phyloP scores from a whole-genome alignment of 2,329 filamentous ascomycete species.

The Alternaria arbusti region DNA sequence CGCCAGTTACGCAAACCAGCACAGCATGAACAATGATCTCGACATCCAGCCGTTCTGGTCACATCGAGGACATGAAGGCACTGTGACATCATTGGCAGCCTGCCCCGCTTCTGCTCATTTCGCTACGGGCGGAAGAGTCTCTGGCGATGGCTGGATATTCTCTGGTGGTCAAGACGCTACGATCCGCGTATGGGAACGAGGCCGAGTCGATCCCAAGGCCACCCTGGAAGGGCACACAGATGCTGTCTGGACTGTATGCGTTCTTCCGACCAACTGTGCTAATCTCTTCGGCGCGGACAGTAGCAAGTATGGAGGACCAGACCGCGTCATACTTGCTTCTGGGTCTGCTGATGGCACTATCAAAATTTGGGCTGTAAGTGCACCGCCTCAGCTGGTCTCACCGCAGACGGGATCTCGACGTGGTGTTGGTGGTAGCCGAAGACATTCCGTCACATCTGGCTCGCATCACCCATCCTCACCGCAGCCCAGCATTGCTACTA shows the following conservation, averaged over 20 bases:
- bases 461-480: constrained; percentile 90
- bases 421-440: constrained; percentile 74
- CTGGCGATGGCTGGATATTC: constrained; percentile 97
- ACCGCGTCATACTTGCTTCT: constrained; percentile 88
- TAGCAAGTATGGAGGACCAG: constrained; percentile 77
- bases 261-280: constrained; percentile 82
- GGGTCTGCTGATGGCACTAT: constrained; percentile 90
- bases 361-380: constrained; percentile 92
- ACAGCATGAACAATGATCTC: constrained; percentile 74
- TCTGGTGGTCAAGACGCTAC: constrained; percentile 94
- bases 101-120: constrained; percentile 90
- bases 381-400: constrained; percentile 83
- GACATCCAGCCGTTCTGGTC: constrained; percentile 95
- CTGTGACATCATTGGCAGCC: constrained; percentile 84
- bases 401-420: constrained; percentile 76
- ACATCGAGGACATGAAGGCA: constrained; percentile 89
- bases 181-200: constrained; percentile 93
- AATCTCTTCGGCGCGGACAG: constrained; percentile 77
- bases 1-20: constrained; percentile 70
- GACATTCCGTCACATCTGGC: constrained; percentile 93
- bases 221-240: constrained; percentile 94
- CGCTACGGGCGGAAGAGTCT: constrained; percentile 83
- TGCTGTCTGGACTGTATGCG: constrained; percentile 93
- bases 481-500: constrained; percentile 84
- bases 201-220: constrained; percentile 91